These are phyloP conservation scores for Heliosperma pusillum DNA, from an alignment of 148 eudicot species.

Conservation along the genomic window DNA sequence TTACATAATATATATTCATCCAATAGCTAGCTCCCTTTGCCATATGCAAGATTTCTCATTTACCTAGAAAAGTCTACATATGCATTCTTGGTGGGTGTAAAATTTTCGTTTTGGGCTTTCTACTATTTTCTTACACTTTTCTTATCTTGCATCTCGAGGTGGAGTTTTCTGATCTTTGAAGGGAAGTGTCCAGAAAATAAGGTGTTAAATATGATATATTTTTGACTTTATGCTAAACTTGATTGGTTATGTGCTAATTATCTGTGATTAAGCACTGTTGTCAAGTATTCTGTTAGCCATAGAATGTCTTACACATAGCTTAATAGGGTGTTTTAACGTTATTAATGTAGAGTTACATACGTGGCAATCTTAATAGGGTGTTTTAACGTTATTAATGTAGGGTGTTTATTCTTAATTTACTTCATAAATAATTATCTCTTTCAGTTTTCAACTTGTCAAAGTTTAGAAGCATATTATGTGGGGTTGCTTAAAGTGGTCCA, in stretches of 20 bases:
- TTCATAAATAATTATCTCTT: not conserved
- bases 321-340: slow-evolving; percentile 18
- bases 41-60: slow-evolving; percentile 31
- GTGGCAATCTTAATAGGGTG: slow-evolving; percentile 19
- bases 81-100: slow-evolving; percentile 28
- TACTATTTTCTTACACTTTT: slow-evolving; percentile 23
- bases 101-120: not conserved
- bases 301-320: slow-evolving; percentile 38
- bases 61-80: slow-evolving; percentile 26
- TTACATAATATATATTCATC: slow-evolving; percentile 16
- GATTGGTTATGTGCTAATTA: slow-evolving; percentile 30
- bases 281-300: slow-evolving; percentile 26
- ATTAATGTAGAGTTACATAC: slow-evolving; percentile 20
- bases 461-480: slow-evolving; percentile 14
- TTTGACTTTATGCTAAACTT: slow-evolving; percentile 11
- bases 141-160: slow-evolving; percentile 49
- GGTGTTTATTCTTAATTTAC: not conserved
- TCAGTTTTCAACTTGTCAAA: slow-evolving; percentile 12
- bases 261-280: slow-evolving; percentile 30
- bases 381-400: slow-evolving; percentile 22
- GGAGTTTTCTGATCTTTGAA: slow-evolving; percentile 20
- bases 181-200: slow-evolving; percentile 22
- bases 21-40: slow-evolving; percentile 19
- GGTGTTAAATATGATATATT: slow-evolving; percentile 6
- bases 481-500: slow-evolving; percentile 26